These are phyloP conservation scores for Detonula confervacea DNA, from an alignment of 352 stramenopile genomes.

Conservation along the genomic window DNA sequence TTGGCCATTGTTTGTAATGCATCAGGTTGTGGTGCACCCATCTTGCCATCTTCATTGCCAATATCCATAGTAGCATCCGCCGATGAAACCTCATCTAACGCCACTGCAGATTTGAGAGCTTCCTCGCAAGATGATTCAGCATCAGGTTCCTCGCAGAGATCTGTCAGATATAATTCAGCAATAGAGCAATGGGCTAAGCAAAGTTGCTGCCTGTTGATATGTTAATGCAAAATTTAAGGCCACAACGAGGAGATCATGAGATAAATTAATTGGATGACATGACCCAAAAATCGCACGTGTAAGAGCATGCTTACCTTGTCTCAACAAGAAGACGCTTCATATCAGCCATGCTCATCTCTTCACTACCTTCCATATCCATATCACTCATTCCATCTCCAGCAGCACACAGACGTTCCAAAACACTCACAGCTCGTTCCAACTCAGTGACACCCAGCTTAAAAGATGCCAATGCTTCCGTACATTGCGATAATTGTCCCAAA, in stretches of 20 bases:
- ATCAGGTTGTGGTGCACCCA: conserved; percentile 86
- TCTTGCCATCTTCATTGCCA: conserved; percentile 28
- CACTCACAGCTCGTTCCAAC: conserved; percentile 37
- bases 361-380: conserved; percentile 32
- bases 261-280: no score
- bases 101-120: conserved; percentile 90
- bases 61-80: conserved; percentile 18
- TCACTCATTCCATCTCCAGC: conserved; percentile 12
- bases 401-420: conserved; percentile 35
- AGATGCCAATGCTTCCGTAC: conserved; percentile 68
- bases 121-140: conserved; percentile 92
- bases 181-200: conserved; percentile 93
- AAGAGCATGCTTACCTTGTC: conserved; percentile 30
- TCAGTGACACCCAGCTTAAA: conserved; percentile 66
- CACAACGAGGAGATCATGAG: no score
- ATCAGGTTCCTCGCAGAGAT: conserved; percentile 91
- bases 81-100: conserved; percentile 87
- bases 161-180: conserved; percentile 97
- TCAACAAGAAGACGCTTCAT: conserved; percentile 38
- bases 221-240: conserved; percentile 4
- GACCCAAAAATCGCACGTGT: conserved; percentile 2
- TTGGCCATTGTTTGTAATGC: conserved; percentile 94
- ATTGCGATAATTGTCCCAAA: conserved; percentile 75
- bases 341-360: conserved; percentile 37
- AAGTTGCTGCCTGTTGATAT: conserved; percentile 90